Percentiles rank a stretch among this genome's conserved stretches.
These are phyloP conservation scores for Phytophthora niederhauseri DNA, from an alignment of 352 stramenopile genomes.

Conservation along the genomic window DNA sequence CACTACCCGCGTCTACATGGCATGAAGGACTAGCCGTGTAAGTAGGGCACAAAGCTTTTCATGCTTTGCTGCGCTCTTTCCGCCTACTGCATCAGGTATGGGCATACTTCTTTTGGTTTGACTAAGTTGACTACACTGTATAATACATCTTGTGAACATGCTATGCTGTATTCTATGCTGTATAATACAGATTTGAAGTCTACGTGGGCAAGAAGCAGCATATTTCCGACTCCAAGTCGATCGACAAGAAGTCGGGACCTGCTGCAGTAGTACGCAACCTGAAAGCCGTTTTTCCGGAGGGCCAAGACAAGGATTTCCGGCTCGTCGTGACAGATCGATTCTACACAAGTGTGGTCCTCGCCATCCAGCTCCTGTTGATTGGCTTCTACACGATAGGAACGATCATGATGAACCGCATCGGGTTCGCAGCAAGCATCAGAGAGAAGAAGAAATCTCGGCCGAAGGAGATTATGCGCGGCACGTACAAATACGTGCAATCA, in stretches of 20 bases:
- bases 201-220: slow-evolving; percentile 13
- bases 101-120: background rate
- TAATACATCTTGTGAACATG: background rate
- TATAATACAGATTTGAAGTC: background rate
- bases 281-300: slow-evolving; percentile 5
- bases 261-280: slow-evolving; percentile 12
- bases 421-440: background rate
- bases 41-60: background rate
- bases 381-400: slow-evolving; percentile 15
- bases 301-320: slow-evolving; percentile 8
- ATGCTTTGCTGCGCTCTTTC: background rate
- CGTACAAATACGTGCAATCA: background rate
- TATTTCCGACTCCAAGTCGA: background rate
- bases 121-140: background rate
- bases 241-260: slow-evolving; percentile 13
- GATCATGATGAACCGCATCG: slow-evolving; percentile 14
- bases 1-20: background rate
- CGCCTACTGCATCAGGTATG: background rate
- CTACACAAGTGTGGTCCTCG: slow-evolving; percentile 13
- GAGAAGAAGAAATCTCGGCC: slow-evolving; percentile 2
- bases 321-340: slow-evolving; percentile 14
- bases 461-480: slow-evolving; percentile 1
- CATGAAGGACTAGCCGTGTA: background rate
- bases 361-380: slow-evolving; percentile 10
- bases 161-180: background rate